phyloP scores from a whole-genome alignment of 139 green algal species.

The Klebsormidium nitens region DNA sequence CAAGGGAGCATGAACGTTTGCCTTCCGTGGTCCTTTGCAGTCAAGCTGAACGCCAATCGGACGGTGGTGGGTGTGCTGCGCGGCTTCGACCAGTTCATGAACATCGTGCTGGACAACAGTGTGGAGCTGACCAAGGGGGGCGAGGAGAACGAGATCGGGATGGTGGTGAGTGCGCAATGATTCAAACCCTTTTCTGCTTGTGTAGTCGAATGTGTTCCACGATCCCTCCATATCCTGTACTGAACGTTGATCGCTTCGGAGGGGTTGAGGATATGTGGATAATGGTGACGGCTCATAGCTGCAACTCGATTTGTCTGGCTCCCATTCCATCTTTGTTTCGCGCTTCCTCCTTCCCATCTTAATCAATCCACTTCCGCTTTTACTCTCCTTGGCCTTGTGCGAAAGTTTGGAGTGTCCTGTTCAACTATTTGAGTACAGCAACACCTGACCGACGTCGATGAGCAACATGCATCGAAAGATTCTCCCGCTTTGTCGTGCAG shows the following conservation, averaged over 20 bases:
- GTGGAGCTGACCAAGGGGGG: constrained; percentile 62
- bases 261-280: not conserved
- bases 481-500: too few relatives aligned
- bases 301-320: not conserved
- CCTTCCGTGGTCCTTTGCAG: constrained; percentile 25
- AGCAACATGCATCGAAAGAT: too few relatives aligned
- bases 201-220: not conserved
- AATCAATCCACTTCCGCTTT: too few relatives aligned
- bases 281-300: not conserved
- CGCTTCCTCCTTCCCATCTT: not conserved
- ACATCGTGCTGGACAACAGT: constrained; percentile 92
- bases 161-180: constrained; percentile 88
- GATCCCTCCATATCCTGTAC: not conserved
- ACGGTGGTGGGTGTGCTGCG: constrained; percentile 88
- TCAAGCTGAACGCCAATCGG: constrained; percentile 88
- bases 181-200: not conserved
- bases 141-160: constrained; percentile 91
- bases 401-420: too few relatives aligned
- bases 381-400: too few relatives aligned
- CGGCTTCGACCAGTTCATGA: constrained; percentile 99
- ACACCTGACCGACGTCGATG: too few relatives aligned
- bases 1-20: constrained; percentile 46
- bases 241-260: not conserved
- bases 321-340: not conserved
- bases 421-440: too few relatives aligned